These are phyloP conservation scores for Colletotrichum orchidophilum DNA, from an alignment of 2,329 filamentous ascomycete genomes.

Conservation along the genomic window DNA sequence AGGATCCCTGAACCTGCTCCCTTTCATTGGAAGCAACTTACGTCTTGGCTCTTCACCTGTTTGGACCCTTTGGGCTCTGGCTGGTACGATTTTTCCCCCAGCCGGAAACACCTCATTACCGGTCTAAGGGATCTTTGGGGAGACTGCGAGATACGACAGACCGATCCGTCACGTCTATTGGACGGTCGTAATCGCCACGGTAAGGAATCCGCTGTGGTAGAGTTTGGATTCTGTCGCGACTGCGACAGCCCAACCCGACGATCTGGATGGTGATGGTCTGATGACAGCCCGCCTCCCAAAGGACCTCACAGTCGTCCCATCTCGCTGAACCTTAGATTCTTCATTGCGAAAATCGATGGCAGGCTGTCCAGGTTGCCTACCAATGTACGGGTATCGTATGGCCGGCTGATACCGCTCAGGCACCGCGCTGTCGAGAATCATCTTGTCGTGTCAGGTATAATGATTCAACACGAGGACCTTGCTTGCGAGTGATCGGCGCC, in stretches of 20 bases:
- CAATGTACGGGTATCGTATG: not conserved
- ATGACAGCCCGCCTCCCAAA: not conserved
- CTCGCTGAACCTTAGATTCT: constrained; percentile 1
- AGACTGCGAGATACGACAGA: not conserved
- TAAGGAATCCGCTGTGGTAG: not conserved
- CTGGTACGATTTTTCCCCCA: constrained; percentile 26
- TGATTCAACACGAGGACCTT: not conserved
- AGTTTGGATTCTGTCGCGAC: constrained; percentile 14
- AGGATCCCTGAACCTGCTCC: constrained; percentile 27
- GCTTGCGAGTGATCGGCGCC: constrained; percentile 9
- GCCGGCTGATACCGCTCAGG: not conserved
- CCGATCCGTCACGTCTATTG: constrained; percentile 6
- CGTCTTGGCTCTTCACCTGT: constrained; percentile 17
- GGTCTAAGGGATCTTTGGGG: not conserved
- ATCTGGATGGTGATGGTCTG: constrained; percentile 23
- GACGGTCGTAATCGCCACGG: not conserved
- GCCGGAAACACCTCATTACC: constrained; percentile 21
- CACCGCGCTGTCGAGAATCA: not conserved
- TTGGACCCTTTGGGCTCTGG: constrained; percentile 8
- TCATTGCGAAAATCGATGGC: not conserved
- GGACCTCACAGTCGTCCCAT: constrained; percentile 17
- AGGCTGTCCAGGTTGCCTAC: not conserved
- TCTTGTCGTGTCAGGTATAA: not conserved
- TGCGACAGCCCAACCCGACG: constrained; percentile 1
- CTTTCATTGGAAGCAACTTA: constrained; percentile 1